Evolutionary conservation across 1,284 basidiomycete genomes (phyloP).

Genomic region (Irpex lacteus): DNA sequence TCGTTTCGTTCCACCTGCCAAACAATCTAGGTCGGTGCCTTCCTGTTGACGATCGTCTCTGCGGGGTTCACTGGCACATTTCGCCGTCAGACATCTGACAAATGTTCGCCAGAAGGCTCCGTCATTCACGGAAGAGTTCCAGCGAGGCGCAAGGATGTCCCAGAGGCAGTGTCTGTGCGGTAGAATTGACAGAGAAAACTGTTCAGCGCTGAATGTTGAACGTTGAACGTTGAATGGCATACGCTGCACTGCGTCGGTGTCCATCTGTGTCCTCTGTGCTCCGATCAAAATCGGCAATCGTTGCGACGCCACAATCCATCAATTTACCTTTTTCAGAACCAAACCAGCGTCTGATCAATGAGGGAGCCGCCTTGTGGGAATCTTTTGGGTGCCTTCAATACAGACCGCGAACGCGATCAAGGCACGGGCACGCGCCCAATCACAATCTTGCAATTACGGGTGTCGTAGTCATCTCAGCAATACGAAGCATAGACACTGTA

Average conservation of each 20-base stretch:
- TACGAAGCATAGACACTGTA: neutral
- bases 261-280: neutral
- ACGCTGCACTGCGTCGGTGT: neutral
- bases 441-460: neutral
- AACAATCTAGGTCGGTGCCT: too few species aligned
- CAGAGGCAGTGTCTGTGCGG: too few species aligned
- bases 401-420: neutral
- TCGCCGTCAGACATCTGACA: too few species aligned
- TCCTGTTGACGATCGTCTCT: too few species aligned
- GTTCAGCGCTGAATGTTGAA: neutral
- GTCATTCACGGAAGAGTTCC: neutral
- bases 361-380: too few species aligned
- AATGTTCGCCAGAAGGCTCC: neutral
- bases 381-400: neutral
- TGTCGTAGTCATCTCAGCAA: neutral
- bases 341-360: neutral
- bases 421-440: neutral
- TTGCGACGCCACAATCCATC: neutral
- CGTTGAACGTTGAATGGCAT: too few species aligned
- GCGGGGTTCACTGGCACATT: too few species aligned
- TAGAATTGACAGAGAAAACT: neutral
- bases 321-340: neutral
- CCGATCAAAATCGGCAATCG: neutral
- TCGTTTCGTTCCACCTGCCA: too few species aligned
- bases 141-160: too few species aligned